These are phyloP conservation scores for Fusarium temperatum DNA, from an alignment of 2,329 filamentous ascomycete genomes.

Conservation along the genomic window DNA sequence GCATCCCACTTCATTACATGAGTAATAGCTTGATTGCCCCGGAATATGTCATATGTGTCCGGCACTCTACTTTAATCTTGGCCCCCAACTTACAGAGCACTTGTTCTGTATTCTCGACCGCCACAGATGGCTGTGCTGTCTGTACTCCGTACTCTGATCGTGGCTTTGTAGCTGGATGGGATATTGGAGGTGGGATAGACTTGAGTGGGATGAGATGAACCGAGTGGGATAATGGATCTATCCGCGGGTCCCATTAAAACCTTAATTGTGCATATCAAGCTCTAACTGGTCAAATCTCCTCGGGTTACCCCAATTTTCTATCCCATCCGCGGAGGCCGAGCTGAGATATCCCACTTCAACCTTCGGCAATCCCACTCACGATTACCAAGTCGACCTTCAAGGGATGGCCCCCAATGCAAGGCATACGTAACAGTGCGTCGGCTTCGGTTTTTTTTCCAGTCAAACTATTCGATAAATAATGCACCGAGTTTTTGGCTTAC, in stretches of 20 bases:
- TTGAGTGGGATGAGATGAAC: constrained; percentile 11
- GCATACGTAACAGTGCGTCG: constrained; percentile 7
- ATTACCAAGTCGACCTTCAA: constrained; percentile 36
- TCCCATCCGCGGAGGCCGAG: neutral
- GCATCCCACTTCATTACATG: neutral
- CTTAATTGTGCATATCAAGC: fast-evolving
- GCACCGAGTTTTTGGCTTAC: neutral
- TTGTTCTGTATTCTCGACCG: neutral
- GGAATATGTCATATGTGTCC: neutral
- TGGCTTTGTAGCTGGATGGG: neutral
- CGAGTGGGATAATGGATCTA: constrained; percentile 22
- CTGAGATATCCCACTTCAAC: constrained; percentile 29
- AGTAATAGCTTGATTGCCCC: neutral
- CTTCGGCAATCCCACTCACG: constrained; percentile 30
- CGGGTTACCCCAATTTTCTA: neutral
- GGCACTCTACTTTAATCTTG: neutral
- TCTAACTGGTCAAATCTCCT: neutral
- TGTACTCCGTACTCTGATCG: neutral
- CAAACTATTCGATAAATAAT: neutral
- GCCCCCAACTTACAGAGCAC: neutral
- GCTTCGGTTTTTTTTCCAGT: neutral
- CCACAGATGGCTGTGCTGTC: constrained; percentile 1
- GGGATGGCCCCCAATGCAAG: constrained; percentile 10
- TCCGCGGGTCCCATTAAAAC: neutral
- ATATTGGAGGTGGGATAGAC: neutral